phyloP scores from a whole-genome alignment of 345 rosid species.

The Hibiscus mutabilis region DNA sequence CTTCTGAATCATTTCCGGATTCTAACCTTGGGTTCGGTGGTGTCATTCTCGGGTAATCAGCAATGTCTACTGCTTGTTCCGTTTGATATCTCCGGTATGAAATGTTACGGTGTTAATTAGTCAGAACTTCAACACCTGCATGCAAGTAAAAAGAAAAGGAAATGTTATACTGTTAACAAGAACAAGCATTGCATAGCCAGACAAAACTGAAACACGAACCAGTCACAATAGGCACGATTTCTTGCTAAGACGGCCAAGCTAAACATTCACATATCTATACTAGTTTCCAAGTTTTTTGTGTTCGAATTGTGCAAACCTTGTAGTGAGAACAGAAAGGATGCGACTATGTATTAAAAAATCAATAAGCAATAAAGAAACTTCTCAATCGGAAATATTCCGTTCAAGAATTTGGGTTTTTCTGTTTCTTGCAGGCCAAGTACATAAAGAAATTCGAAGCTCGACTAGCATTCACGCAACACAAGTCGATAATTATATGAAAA shows the following conservation, averaged over 20 bases:
- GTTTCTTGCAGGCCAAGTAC: background rate
- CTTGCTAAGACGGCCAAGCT: background rate
- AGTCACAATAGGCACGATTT: background rate
- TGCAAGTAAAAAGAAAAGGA: background rate
- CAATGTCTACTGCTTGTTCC: background rate
- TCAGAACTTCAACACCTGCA: conserved; percentile 2
- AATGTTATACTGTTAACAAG: background rate
- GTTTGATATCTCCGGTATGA: background rate
- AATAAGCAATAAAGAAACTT: background rate
- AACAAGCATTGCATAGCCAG: background rate
- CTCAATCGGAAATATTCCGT: background rate
- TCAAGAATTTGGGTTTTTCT: background rate
- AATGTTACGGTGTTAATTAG: background rate
- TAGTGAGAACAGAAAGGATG: background rate
- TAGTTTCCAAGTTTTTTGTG: background rate
- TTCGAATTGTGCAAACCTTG: background rate
- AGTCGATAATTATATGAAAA: background rate
- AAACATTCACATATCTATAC: background rate
- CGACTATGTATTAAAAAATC: background rate
- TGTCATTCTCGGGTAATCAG: conserved; percentile 19
- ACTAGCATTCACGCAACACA: background rate
- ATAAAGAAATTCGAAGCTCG: background rate
- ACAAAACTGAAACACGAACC: background rate
- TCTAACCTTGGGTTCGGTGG: conserved; percentile 22
- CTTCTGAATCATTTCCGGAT: conserved; percentile 35